A percentile compares a stretch with the other conserved stretches of the same genome.
Conservation (phyloP, 2,329 filamentous ascomycete species). For the Aspergillus pseudoviridinutans region DNA sequence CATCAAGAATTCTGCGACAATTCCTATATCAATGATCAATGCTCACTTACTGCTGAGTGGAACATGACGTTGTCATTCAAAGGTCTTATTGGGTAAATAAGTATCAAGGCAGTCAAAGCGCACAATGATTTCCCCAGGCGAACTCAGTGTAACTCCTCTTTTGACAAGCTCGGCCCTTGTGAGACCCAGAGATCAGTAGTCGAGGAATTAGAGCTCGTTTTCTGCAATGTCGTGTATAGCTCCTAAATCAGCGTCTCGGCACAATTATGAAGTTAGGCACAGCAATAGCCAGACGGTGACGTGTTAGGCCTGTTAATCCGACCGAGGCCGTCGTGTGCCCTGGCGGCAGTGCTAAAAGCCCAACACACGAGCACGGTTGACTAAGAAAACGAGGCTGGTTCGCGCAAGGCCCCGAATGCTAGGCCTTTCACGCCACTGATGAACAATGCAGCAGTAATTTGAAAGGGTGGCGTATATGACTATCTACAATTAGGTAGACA, state of each 20-base stretch:
- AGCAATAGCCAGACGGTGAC: conserved; percentile 7
- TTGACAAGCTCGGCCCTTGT: not conserved
- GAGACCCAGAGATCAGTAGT: not conserved
- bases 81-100: not conserved
- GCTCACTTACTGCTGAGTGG: conserved; percentile 28
- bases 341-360: conserved; percentile 1
- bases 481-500: not conserved
- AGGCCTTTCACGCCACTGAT: not conserved
- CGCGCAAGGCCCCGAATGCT: not conserved
- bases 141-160: not conserved
- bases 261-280: not conserved
- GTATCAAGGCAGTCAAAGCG: not conserved
- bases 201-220: not conserved
- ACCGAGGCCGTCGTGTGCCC: conserved; percentile 1
- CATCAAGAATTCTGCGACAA: not conserved
- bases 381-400: not conserved
- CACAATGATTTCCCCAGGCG: not conserved
- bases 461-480: not conserved
- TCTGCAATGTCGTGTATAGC: not conserved
- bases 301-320: conserved; percentile 10
- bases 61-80: conserved; percentile 26
- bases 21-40: not conserved
- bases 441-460: not conserved
- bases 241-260: not conserved
- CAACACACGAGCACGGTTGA: not conserved